Evolutionary conservation across 2,329 filamentous ascomycete species (phyloP), one percentile per base, ranked within the genome.

Genomic region (Neurospora sp.): DNA sequence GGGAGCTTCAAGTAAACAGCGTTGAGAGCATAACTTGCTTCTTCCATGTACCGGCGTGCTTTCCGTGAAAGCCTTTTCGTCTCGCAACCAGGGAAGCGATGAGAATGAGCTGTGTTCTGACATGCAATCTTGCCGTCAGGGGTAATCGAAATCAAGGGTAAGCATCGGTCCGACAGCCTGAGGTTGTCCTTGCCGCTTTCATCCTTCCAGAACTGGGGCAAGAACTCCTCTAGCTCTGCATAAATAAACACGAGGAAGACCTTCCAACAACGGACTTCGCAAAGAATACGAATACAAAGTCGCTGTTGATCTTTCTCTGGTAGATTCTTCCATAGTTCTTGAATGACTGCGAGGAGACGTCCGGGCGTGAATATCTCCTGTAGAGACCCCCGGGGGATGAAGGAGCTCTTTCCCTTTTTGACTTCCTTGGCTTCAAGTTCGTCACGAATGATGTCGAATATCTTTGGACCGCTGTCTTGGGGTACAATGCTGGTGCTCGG

Each of bases 1-100:
- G 19, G 19, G 8, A 33, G 39, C 5, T 52, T 68, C 6, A 68
- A 68, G 28, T 68, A 68, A 8, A 39, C 28, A 0, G 67, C 40
- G 0, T 57, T 68, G 67, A 68, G 0, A 5, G 43, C 67, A 4
- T 68, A 68, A 28, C 67, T 68, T 5, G 12, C 46, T 28, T 3
- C 0, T 57, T 8, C 12, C 1, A 57, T 3, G 46, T 15, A 15
- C 11, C 3, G 8, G 5, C 19, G 2, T 0, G 8, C 19, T 11
- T 46, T 46, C n/a, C n/a, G 8, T 28, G 46, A 28, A 1, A 28
- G 1, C 0, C 8, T 28, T 12, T 0, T 28, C 0, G 11, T 8
- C 6, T 28, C 0, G 1, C 46, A 2, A 8, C 46, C 46, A 8
- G 46, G 46, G 12, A 57, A 0, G 0, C 1, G 19, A 15, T 57